These are phyloP conservation scores for Escallonia rubra DNA, from an alignment of 129 eudicot species.

Conservation along the genomic window DNA sequence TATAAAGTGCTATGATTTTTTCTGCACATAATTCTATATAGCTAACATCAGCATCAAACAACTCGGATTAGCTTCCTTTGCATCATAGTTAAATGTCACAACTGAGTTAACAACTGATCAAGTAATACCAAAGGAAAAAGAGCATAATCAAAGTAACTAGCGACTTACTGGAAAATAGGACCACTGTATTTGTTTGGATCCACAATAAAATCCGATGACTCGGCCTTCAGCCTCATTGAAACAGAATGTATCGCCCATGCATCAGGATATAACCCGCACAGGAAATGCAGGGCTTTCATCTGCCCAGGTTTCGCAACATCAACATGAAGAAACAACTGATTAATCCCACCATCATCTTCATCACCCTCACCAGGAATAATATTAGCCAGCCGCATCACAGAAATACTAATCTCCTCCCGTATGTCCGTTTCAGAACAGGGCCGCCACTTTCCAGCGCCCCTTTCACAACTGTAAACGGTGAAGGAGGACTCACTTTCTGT, in stretches of 20 bases:
- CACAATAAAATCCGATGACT: conserved; percentile 40
- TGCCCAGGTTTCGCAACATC: conserved; percentile 72
- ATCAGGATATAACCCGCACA: conserved; percentile 90
- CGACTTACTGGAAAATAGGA: conserved; percentile 70
- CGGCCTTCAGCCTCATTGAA: conserved; percentile 53
- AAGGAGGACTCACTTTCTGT: conserved; percentile 83
- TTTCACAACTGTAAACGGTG: conserved; percentile 62
- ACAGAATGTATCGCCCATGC: conserved; percentile 91
- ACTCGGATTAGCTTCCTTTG: no score
- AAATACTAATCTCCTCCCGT: conserved; percentile 72
- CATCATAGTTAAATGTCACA: no score
- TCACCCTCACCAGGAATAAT: conserved; percentile 39
- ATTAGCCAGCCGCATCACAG: conserved; percentile 72
- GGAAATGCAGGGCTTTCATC: conserved; percentile 56
- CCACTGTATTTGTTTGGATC: conserved; percentile 55
- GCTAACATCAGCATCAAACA: no score
- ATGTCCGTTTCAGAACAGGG: conserved; percentile 58
- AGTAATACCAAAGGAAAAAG: no score
- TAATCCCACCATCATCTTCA: conserved; percentile 33
- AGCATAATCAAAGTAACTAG: not conserved
- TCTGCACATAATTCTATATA: no score
- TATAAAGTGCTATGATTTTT: no score
- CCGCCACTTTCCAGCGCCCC: conserved; percentile 77
- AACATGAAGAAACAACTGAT: conserved; percentile 79
- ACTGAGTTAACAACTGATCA: no score